Evolutionary conservation across 306 rosid genomes (phyloP).

Genomic region (Medicago arabica): DNA sequence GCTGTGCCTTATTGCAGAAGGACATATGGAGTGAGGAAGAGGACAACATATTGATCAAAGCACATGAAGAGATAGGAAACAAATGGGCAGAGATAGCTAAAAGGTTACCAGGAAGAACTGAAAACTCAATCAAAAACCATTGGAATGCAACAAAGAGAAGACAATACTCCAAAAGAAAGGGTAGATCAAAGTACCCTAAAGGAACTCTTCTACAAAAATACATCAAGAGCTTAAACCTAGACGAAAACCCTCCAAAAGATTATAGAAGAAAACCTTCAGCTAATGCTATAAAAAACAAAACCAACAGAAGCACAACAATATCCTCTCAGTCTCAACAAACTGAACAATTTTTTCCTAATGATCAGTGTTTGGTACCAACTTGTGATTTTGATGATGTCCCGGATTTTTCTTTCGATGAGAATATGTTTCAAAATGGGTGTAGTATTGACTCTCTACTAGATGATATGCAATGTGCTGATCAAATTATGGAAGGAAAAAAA

Average conservation of each 20-base stretch:
- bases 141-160: constrained; percentile 98
- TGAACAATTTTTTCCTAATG: constrained; percentile 38
- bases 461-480: constrained; percentile 42
- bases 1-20: constrained; percentile 52
- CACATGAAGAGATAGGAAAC: constrained; percentile 81
- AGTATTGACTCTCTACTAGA: constrained; percentile 69
- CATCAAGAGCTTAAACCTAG: constrained; percentile 81
- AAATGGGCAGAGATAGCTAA: constrained; percentile 98
- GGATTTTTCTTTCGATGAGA: constrained; percentile 66
- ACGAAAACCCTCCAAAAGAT: constrained; percentile 49
- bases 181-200: constrained; percentile 71
- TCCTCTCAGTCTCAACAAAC: neutral
- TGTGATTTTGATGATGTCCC: constrained; percentile 58
- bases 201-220: constrained; percentile 77
- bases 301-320: constrained; percentile 18
- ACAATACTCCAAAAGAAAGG: constrained; percentile 82
- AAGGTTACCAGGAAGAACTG: constrained; percentile 86
- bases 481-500: constrained; percentile 30
- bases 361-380: constrained; percentile 46
- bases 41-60: constrained; percentile 68
- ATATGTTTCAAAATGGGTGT: constrained; percentile 63
- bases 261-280: constrained; percentile 47
- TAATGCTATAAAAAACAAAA: constrained; percentile 12
- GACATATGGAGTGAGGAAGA: constrained; percentile 90
- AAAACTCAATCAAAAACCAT: constrained; percentile 91